A percentile compares a stretch with the other conserved stretches of the same genome.
phyloP scores from a whole-genome alignment of 371 early-diverging fungal species.

The Mucor plumbeus region DNA sequence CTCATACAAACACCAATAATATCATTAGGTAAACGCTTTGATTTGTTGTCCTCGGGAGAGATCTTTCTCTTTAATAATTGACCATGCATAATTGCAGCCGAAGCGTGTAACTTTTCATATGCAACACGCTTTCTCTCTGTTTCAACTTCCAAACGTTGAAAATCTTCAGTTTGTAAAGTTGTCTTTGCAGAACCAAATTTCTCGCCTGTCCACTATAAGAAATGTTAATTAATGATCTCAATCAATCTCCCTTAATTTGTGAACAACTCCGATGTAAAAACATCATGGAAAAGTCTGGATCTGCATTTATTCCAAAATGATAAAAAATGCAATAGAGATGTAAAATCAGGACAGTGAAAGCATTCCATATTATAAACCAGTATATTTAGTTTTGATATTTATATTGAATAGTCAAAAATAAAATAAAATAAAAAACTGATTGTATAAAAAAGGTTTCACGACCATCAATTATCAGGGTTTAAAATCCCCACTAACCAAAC shows the following conservation, averaged over 20 bases:
- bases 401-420: not conserved
- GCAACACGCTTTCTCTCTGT: conserved; percentile 39
- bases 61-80: conserved; percentile 57
- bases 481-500: conserved; percentile 4
- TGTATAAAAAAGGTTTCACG: not conserved
- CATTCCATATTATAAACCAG: not conserved
- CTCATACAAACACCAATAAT: conserved; percentile 66
- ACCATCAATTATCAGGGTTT: conserved; percentile 8
- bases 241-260: conserved; percentile 2
- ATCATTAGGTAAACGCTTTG: conserved; percentile 64
- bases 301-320: not conserved
- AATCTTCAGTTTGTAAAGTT: conserved; percentile 53
- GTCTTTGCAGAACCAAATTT: conserved; percentile 53
- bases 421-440: not conserved
- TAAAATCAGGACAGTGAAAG: not conserved
- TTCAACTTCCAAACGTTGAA: conserved; percentile 43
- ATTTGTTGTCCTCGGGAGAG: conserved; percentile 66
- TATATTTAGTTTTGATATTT: not conserved
- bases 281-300: conserved; percentile 15
- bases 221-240: not conserved
- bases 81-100: conserved; percentile 28
- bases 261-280: conserved; percentile 8
- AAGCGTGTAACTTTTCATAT: conserved; percentile 45
- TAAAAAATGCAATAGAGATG: too few species aligned
- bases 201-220: conserved; percentile 55